Base-by-base conservation (phyloP, 257 asterid genomes). In the Solanum acaule region DNA sequence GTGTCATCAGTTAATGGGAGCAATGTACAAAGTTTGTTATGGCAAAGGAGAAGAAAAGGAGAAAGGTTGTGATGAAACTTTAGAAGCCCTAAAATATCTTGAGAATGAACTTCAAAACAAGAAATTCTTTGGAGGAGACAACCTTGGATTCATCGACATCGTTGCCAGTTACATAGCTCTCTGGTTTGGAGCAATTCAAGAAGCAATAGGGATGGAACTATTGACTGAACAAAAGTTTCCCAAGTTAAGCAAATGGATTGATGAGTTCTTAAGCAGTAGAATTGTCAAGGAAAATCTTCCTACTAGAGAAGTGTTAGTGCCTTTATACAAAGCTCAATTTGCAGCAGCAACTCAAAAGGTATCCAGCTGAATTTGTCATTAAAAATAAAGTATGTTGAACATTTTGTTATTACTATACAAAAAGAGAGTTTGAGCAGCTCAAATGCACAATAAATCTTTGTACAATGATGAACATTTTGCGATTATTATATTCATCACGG, bases 71-170 rank as follows among this genome's bases (percentile, higher is more conserved):
- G 84, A 46, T 23, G 88, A 86, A 49, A 20, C 35, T 27, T 20
- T 27, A 7, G 72, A 86, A 14, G 84, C 46, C 29, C 35, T 86
- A 35, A 72, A 13, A 46, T 38, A 31, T 42, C 88, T 86, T 1
- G 88, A 86, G 13, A 86, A 71, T 68, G 71, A 86, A 23, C 23
- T 86, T 11, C 34, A 86, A 72, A 27, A 49, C 27, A 71, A 86
- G 68, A 86, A 42, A 34, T 71, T 86, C 84, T 86, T 86, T 40
- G 88, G 88, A 86, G 88, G 88, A 46, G 88, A 86, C 68, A 86
- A 6, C 65, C 8, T 86, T 71, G 84, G 88, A 72, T 42, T 70
- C 33, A 0, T 40, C 42, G 88, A 86, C 67, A 71, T 86, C 5
- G 84, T 49, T 46, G 83, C 83, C 72, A 86, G 68, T 13, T 86